phyloP scores from a whole-genome alignment of 805 yeast genomes.

The Candida stauntonica region DNA sequence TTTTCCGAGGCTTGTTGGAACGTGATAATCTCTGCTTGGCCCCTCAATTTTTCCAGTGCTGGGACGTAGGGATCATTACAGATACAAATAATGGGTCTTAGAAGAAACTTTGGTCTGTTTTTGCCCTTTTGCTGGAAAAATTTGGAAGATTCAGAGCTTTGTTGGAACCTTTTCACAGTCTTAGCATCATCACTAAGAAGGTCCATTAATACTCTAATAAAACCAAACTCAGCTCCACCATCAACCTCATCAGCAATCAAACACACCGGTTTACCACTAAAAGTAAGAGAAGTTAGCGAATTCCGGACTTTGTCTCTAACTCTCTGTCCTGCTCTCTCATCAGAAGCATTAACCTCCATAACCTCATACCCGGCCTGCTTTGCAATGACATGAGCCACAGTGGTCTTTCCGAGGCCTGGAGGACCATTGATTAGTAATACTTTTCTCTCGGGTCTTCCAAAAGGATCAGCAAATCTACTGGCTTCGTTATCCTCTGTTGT shows the following conservation, averaged over 20 bases:
- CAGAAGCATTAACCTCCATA: conserved; percentile 84
- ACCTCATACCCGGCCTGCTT: conserved; percentile 75
- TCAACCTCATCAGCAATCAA: conserved; percentile 88
- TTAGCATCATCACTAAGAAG: conserved; percentile 53
- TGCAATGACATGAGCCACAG: conserved; percentile 81
- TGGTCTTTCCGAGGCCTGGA: conserved; percentile 91
- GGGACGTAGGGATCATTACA: conserved; percentile 84
- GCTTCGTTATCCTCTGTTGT: conserved; percentile 10
- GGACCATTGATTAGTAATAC: conserved; percentile 83
- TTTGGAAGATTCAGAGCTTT: conserved; percentile 24
- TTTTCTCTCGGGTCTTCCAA: conserved; percentile 55
- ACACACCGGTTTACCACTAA: conserved; percentile 74
- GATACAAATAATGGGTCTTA: conserved; percentile 85
- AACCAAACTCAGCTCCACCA: conserved; percentile 65
- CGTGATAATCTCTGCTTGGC: conserved; percentile 64
- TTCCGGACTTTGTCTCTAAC: conserved; percentile 54
- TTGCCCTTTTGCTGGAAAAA: conserved; percentile 27
- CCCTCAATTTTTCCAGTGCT: conserved; percentile 69
- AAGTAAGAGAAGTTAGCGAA: conserved; percentile 60
- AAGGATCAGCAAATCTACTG: conserved; percentile 37
- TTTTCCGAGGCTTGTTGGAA: conserved; percentile 55
- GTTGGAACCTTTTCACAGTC: conserved; percentile 39
- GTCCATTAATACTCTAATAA: conserved; percentile 54
- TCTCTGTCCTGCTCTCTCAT: conserved; percentile 59
- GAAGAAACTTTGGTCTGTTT: conserved; percentile 41